Base-by-base conservation (phyloP, 371 early-diverging fungal species). In the Catenaria anguillulae region DNA sequence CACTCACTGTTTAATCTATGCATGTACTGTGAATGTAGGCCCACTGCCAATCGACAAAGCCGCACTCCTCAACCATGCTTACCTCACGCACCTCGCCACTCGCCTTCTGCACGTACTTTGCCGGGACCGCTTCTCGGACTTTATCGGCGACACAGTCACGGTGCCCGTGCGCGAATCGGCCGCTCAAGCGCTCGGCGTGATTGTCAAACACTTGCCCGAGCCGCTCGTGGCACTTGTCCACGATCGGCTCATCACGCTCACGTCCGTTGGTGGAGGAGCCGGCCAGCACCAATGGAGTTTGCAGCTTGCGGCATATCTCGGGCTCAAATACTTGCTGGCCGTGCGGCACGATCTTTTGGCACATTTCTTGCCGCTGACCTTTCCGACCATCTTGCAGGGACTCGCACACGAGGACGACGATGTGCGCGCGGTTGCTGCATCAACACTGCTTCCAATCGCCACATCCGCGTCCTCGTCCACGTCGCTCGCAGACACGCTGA, bases 271-370 rank as follows among this genome's bases (percentile, higher is more conserved):
- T n/a, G n/a, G n/a, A n/a, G n/a, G n/a, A n/a, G n/a, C n/a, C n/a
- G n/a, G n/a, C n/a, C n/a, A n/a, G n/a, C n/a, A n/a, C n/a, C 79
- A 87, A 33, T 97, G 97, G 97, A 90, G 93, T 65, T 87, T 89
- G 23, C 79, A 93, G 33, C 92, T 94, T 69, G 88, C 93, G 12
- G 96, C 90, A n/a, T 71, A 93, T 62, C 76, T 94, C 17, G 97
- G 94, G n/a, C 73, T 97, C 37, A 91, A 93, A 67, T 97, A 94
- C 64, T 81, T 90, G 42, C 88, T 94, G 60, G 96, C 94, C 5
- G 92, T 93, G 19, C 81, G 93, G 48, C 78, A 80, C 56, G 94
- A 94, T 71, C 68, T 93, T 37, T 83, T 92, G 0, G 81, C 80
- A 10, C 73, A 75, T 58, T 70, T 90, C 8, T 74, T 84, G 62